These are phyloP conservation scores for Cystobasidium tubakii DNA, from an alignment of 768 basidiomycete genomes.

Conservation along the genomic window DNA sequence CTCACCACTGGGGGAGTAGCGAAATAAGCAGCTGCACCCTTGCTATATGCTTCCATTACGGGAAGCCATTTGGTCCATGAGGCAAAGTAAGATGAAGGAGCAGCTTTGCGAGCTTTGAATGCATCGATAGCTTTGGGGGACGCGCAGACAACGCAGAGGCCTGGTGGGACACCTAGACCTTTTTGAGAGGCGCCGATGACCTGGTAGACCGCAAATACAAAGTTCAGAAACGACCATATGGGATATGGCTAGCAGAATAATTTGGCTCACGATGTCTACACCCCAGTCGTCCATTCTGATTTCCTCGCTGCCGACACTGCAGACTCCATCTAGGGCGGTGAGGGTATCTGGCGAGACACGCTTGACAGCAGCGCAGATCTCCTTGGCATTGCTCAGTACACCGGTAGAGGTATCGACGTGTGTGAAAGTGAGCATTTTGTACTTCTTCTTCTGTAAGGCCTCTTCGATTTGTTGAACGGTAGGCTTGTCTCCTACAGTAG, in stretches of 20 bases:
- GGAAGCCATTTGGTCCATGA: constrained; percentile 70
- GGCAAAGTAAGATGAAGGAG: constrained; percentile 36
- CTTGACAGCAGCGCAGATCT: constrained; percentile 64
- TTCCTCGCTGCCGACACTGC: constrained; percentile 91
- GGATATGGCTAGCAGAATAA: too few species aligned
- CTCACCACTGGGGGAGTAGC: constrained; percentile 59
- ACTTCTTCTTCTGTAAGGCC: constrained; percentile 69
- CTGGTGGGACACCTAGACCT: constrained; percentile 87
- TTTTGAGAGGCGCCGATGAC: constrained; percentile 74
- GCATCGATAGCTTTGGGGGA: constrained; percentile 72
- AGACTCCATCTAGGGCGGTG: constrained; percentile 84
- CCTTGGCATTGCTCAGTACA: constrained; percentile 75
- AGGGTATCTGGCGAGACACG: constrained; percentile 78
- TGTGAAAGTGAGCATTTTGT: constrained; percentile 85
- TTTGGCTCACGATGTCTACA: constrained; percentile 65
- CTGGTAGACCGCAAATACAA: background rate
- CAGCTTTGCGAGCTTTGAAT: constrained; percentile 57
- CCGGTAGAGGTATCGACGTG: constrained; percentile 84
- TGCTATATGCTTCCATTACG: constrained; percentile 74
- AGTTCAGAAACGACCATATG: background rate
- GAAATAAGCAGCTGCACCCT: constrained; percentile 75
- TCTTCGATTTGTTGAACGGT: constrained; percentile 58
- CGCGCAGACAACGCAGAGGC: constrained; percentile 76
- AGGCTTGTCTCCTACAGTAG: constrained; percentile 73
- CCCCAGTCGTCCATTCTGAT: constrained; percentile 90